A percentile compares a stretch with the other conserved stretches of the same genome.
Evolutionary conservation across 805 yeast genomes (phyloP).

Genomic region (Myxozyma sirexii): DNA sequence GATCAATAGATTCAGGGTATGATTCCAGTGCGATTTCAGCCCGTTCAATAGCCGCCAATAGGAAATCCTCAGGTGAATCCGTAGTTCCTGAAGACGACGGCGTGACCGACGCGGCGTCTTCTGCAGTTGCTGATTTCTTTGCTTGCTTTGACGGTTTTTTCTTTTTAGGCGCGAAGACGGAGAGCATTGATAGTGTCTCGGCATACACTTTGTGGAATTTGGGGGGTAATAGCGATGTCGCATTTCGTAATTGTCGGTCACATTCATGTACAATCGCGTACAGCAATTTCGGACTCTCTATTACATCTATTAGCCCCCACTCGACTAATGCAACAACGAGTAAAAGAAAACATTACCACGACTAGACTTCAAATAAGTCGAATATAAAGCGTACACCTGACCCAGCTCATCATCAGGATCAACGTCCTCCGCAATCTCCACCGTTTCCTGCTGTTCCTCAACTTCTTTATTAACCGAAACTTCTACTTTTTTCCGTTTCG

Average conservation of each 20-base stretch:
- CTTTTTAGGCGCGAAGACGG: conserved; percentile 38
- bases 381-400: conserved; percentile 74
- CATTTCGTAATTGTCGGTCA: conserved; percentile 62
- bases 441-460: conserved; percentile 50
- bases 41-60: conserved; percentile 74
- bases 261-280: conserved; percentile 91
- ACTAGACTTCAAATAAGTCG: conserved; percentile 58
- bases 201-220: conserved; percentile 75
- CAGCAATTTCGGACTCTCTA: conserved; percentile 38
- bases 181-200: conserved; percentile 50
- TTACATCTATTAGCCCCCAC: too few relatives aligned
- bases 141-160: conserved; percentile 30
- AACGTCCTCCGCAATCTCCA: conserved; percentile 69
- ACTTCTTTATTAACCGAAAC: background rate
- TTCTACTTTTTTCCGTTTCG: conserved; percentile 30
- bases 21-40: conserved; percentile 58
- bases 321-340: too few relatives aligned
- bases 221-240: conserved; percentile 40
- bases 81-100: conserved; percentile 34
- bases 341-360: conserved; percentile 47
- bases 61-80: conserved; percentile 55
- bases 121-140: conserved; percentile 33
- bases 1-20: conserved; percentile 51
- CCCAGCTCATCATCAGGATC: conserved; percentile 80
- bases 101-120: background rate